Evolutionary conservation across 257 asterid species (phyloP).

Genomic region (Vinca minor): DNA sequence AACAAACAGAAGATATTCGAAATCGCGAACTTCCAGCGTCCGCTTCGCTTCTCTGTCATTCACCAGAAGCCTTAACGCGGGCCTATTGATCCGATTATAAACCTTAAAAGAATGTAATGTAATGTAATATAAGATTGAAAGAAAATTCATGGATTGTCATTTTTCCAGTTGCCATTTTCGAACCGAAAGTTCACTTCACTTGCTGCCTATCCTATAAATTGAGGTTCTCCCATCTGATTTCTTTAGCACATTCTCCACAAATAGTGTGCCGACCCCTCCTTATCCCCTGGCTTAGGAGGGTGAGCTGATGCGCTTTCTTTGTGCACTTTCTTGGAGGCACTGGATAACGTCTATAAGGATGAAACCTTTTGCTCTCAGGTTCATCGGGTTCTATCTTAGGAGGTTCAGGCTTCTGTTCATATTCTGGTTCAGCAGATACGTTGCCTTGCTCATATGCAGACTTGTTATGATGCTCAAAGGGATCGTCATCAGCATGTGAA

Average conservation of each 20-base stretch:
- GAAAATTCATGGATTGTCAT: too few relatives aligned
- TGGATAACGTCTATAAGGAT: slow-evolving; percentile 41
- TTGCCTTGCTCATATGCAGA: slow-evolving; percentile 31
- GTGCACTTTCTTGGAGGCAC: slow-evolving; percentile 51
- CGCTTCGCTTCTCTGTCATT: too few relatives aligned
- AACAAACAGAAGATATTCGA: not conserved
- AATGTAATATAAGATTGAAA: too few relatives aligned
- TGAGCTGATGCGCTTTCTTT: slow-evolving; percentile 58
- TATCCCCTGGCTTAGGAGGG: slow-evolving; percentile 55
- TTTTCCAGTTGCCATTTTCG: too few relatives aligned
- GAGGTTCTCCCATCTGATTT: slow-evolving; percentile 57
- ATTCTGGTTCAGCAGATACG: slow-evolving; percentile 14
- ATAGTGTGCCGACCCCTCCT: slow-evolving; percentile 54
- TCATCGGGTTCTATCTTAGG: slow-evolving; percentile 14
- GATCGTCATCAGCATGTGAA: slow-evolving; percentile 40
- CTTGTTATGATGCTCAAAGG: slow-evolving; percentile 34
- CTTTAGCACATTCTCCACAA: slow-evolving; percentile 85
- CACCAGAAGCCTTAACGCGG: too few relatives aligned
- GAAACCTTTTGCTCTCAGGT: slow-evolving; percentile 27
- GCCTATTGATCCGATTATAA: too few relatives aligned
- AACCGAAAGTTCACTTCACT: too few relatives aligned
- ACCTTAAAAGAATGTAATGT: too few relatives aligned
- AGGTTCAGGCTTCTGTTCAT: slow-evolving; percentile 20
- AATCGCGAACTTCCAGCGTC: not conserved
- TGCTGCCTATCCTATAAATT: too few relatives aligned